These are phyloP conservation scores for Odontarrhena argentea DNA, from an alignment of 345 rosid genomes.

Conservation along the genomic window DNA sequence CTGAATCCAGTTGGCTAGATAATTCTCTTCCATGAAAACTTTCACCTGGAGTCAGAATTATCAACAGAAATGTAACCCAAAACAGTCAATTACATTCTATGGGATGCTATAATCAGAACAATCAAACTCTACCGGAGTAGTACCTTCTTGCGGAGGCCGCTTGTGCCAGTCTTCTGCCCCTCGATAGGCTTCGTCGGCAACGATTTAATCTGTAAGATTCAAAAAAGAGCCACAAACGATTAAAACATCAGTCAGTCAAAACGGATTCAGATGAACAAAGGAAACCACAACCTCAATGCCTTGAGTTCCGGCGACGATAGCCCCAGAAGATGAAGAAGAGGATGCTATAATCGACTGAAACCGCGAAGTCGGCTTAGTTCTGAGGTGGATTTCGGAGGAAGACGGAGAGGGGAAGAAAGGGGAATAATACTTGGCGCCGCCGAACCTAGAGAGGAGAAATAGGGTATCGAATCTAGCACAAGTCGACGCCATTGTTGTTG, in stretches of 20 bases:
- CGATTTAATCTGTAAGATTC: constrained; percentile 51
- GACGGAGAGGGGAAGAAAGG: constrained; percentile 31
- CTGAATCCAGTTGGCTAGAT: constrained; percentile 97
- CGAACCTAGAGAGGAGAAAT: constrained; percentile 32
- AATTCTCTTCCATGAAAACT: constrained; percentile 85
- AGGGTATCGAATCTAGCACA: constrained; percentile 45
- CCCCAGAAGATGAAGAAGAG: constrained; percentile 57
- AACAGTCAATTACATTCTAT: not conserved
- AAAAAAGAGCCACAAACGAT: not conserved
- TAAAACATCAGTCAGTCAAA: not conserved
- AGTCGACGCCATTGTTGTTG: constrained; percentile 45
- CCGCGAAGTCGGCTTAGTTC: constrained; percentile 24
- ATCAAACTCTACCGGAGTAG: not conserved
- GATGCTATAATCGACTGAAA: constrained; percentile 45
- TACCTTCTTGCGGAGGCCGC: constrained; percentile 86
- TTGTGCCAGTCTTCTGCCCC: constrained; percentile 87
- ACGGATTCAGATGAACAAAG: not conserved
- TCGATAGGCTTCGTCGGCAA: constrained; percentile 77
- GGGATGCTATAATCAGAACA: not conserved
- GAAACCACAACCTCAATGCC: constrained; percentile 59
- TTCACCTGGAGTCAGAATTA: constrained; percentile 55
- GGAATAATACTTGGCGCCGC: constrained; percentile 27
- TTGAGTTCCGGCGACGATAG: constrained; percentile 65
- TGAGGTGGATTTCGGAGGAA: constrained; percentile 41
- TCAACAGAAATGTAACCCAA: constrained; percentile 2